phyloP scores from a whole-genome alignment of 2,329 filamentous ascomycete species.

The Stachybotrys elegans region DNA sequence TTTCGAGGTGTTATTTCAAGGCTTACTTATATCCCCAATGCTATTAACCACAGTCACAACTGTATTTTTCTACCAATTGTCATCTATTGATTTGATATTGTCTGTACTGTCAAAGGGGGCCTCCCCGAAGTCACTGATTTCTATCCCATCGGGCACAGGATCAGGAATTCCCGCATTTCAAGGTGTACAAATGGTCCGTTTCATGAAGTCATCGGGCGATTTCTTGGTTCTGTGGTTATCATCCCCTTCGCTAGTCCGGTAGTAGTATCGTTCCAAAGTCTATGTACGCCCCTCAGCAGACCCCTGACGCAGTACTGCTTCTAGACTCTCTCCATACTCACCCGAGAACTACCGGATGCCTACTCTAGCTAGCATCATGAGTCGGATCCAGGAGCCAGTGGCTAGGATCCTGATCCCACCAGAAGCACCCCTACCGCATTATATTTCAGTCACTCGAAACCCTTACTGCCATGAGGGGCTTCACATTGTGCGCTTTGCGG shows the following conservation, averaged over 20 bases:
- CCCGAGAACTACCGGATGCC: background rate
- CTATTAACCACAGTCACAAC: background rate
- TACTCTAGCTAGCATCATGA: background rate
- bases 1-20: background rate
- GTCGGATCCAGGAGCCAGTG: background rate
- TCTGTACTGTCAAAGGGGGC: background rate
- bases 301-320: background rate
- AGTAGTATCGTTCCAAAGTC: background rate
- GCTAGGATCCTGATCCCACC: background rate
- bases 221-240: background rate
- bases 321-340: background rate
- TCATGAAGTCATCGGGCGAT: too few species aligned
- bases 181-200: background rate
- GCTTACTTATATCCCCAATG: background rate
- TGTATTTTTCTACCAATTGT: background rate
- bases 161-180: background rate
- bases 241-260: background rate
- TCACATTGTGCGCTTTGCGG: too few species aligned
- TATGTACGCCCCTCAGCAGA: background rate
- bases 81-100: background rate
- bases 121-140: too few species aligned
- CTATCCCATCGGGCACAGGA: too few species aligned
- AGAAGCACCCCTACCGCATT: background rate
- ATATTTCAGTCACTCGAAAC: background rate
- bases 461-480: too few species aligned